Evolutionary conservation across 345 rosid species (phyloP), one percentile per base, ranked within the genome.

Genomic region (Anacardium occidentale): DNA sequence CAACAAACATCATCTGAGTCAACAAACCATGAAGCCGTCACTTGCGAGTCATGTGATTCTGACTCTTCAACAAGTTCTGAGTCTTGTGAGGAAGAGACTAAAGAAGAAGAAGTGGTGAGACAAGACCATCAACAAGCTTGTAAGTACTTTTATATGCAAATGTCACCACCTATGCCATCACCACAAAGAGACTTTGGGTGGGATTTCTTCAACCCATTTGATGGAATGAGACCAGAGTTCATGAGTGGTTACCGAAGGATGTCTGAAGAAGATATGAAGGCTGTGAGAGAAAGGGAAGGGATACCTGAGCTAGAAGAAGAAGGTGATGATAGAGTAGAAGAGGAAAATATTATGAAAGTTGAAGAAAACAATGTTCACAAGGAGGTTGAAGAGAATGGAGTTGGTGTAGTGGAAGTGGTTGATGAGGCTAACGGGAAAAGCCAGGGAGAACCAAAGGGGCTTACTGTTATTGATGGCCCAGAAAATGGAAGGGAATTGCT

Each of bases 221-320:
- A 83, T 42, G 75, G 73, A 17, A 78, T 81, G 81, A 76, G 88
- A 52, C 81, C 88, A n/a, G 90, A 90, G 64, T 76, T 85, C 55
- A 75, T 87, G 8, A 66, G 84, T 59, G 81, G 84, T 26, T 87
- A 85, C 34, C 78, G 75, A 62, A 81, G 85, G 78, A 69, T 73
- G 66, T 80, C 74, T 50, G 89, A 90, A 37, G 89, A 86, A 67
- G 88, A 90, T 54, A 71, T 88, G 68, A 88, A 79, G 70, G 84
- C 64, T 45, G 90, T 88, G 75, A 85, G 92, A 73, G 88, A 88
- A 62, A 75, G 88, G 70, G 92, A 90, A 78, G 92, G 95, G 76
- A 88, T 90, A 26, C 95, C 95, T 10, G 92, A 90, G 77, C 80
- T 90, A 9, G 94, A 90, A 76, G 94, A 86, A 65, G 94, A 81